phyloP scores from a whole-genome alignment of 495 filamentous ascomycete species.

The Penicillium desertorum region DNA sequence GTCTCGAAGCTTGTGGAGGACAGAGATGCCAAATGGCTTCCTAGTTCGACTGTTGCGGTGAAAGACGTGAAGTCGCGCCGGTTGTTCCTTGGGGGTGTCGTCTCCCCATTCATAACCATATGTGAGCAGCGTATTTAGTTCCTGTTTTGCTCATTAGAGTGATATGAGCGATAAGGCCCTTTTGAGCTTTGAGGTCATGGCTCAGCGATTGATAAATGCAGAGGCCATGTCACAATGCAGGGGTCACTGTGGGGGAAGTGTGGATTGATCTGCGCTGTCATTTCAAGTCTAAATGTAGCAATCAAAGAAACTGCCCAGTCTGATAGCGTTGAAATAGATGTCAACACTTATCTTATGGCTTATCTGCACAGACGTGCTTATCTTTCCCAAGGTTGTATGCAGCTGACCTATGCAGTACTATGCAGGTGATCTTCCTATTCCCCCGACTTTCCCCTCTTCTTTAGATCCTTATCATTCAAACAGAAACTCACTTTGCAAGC shows the following conservation, averaged over 20 bases:
- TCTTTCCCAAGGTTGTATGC: slow-evolving; percentile 7
- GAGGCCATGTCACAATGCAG: background rate
- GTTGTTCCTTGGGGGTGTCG: slow-evolving; percentile 14
- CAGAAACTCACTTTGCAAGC: background rate
- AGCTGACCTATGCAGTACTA: background rate
- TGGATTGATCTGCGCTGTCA: background rate
- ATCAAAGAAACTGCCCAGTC: background rate
- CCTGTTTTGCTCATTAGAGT: background rate
- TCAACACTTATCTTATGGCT: background rate
- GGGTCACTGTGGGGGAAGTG: background rate
- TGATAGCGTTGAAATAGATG: background rate
- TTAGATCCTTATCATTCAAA: background rate
- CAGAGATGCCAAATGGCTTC: background rate
- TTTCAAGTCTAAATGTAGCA: background rate
- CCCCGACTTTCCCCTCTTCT: slow-evolving; percentile 2
- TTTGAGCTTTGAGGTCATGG: background rate
- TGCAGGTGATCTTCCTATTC: background rate
- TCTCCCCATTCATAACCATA: slow-evolving; percentile 16
- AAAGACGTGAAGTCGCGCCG: slow-evolving; percentile 5
- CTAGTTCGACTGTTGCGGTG: background rate
- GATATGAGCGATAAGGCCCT: background rate
- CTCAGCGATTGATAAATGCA: background rate
- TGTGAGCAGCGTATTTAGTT: slow-evolving; percentile 5
- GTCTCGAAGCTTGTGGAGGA: background rate
- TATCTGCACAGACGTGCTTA: slow-evolving; percentile 9